phyloP scores from a whole-genome alignment of 2,329 filamentous ascomycete species.

The Dothistroma septosporum region DNA sequence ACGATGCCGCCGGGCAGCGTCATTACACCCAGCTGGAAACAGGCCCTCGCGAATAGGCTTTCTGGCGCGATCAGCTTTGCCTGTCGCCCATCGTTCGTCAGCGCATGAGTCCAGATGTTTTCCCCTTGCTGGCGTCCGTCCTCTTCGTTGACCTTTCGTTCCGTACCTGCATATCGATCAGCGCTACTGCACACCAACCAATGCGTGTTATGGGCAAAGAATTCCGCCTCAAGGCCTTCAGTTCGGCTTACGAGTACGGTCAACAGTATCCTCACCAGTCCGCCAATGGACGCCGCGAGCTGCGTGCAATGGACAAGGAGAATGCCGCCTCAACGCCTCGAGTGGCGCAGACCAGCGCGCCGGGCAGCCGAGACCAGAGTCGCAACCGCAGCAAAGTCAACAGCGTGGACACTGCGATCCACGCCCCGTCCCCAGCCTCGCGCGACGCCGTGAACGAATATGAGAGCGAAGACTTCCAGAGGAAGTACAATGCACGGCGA shows the following conservation, averaged over 20 bases:
- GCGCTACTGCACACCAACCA: constrained; percentile 2
- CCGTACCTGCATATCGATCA: background rate
- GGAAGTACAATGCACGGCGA: constrained; percentile 18
- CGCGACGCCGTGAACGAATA: constrained; percentile 19
- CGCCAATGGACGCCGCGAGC: constrained; percentile 22
- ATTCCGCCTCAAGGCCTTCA: constrained; percentile 22
- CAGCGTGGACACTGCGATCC: constrained; percentile 24
- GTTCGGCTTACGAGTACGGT: constrained; percentile 22
- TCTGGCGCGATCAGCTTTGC: background rate
- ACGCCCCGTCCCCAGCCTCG: constrained; percentile 10
- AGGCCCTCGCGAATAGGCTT: background rate
- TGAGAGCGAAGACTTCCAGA: constrained; percentile 27
- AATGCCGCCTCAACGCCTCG: constrained; percentile 1
- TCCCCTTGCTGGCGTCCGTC: constrained; percentile 1
- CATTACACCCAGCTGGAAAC: background rate
- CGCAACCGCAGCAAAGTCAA: constrained; percentile 22
- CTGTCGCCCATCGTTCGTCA: background rate
- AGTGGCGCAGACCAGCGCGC: constrained; percentile 1
- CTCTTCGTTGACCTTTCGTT: constrained; percentile 1
- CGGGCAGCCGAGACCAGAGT: constrained; percentile 8
- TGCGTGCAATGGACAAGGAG: constrained; percentile 25
- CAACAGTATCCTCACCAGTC: constrained; percentile 27
- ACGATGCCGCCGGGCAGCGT: background rate
- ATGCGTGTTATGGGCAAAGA: constrained; percentile 8
- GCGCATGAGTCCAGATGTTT: background rate